Base-by-base conservation (phyloP, 345 rosid genomes). In the Brassica nigra region DNA sequence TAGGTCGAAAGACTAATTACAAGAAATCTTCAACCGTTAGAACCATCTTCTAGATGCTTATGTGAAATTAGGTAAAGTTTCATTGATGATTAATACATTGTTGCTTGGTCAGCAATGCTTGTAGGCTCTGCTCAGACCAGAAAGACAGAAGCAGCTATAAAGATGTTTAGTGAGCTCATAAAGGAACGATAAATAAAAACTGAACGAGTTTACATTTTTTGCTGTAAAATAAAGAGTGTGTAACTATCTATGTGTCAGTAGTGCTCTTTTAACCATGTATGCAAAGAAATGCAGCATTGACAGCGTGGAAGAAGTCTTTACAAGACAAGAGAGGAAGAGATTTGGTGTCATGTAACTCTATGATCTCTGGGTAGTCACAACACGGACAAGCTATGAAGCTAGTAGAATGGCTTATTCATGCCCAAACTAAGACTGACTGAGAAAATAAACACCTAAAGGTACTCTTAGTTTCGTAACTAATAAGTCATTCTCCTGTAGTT, bases 41-140 rank as follows among this genome's bases (percentile, higher is more conserved):
- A 74, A 90, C 93, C 3, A 91, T 65, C 92, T 94, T 69, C 70
- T 94, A 58, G 93, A 92, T 85, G 92, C 97, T 57, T 92, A 92
- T 84, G 77, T 94, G 33, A 89, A 88, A 81, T 71, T 82, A 62
- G 91, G 91, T 63, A 65, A 86, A 61, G 31, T 23, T 23, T 23
- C 87, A 20, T 91, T 55, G 84, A 79, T 34, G 91, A 88, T 71
- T 90, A 87, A 77, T 97, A 94, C 72, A 85, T 90, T 61, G 91
- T 94, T 52, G 90, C 97, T 62, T 94, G 98, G 97, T 94, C 97
- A 9, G 98, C 95, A 3, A 84, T 94, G 91, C 76, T 91, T 76
- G 86, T 88, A 76, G 93, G 95, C 44, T 90, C 88, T 83, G 92
- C 97, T 72, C 93, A 87, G 74, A 80, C 33, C 2, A 93, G 93